phyloP scores from a whole-genome alignment of 352 stramenopile species.

The Blastocystis hominis region DNA sequence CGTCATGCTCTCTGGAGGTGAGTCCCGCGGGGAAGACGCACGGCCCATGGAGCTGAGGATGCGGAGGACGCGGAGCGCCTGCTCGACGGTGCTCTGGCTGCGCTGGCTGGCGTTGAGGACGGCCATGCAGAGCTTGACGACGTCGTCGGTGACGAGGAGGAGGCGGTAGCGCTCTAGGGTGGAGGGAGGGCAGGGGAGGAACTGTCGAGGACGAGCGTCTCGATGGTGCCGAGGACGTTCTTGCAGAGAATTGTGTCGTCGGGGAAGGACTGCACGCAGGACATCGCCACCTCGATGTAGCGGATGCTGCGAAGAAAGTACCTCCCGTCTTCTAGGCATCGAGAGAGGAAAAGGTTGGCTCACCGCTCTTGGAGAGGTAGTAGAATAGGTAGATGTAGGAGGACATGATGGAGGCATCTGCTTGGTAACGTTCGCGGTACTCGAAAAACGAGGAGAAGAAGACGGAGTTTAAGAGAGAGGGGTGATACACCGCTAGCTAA shows the following conservation, averaged over 20 bases:
- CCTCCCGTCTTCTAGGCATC: not conserved
- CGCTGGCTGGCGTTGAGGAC: not conserved
- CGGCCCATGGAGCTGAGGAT: not conserved
- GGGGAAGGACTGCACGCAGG: not conserved
- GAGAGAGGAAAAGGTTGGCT: not conserved
- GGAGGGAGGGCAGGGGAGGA: not conserved
- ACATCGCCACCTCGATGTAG: not conserved
- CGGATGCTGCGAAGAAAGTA: not conserved
- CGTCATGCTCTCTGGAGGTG: too few relatives aligned
- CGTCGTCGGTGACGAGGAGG: not conserved
- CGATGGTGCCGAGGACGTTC: not conserved
- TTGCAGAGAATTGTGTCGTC: not conserved
- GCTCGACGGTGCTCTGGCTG: not conserved
- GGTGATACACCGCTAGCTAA: not conserved
- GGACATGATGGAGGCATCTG: not conserved
- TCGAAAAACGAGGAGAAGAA: not conserved
- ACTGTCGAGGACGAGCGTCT: not conserved
- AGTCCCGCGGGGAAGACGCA: not conserved
- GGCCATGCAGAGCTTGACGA: not conserved
- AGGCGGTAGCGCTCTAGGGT: not conserved
- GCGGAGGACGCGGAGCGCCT: not conserved
- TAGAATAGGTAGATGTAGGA: not conserved
- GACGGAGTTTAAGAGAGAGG: not conserved
- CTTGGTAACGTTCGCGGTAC: not conserved
- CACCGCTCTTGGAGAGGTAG: not conserved